A percentile compares a stretch with the other conserved stretches of the same genome.
These are phyloP conservation scores for Candida manassasensis DNA, from an alignment of 805 yeast species.

Conservation along the genomic window DNA sequence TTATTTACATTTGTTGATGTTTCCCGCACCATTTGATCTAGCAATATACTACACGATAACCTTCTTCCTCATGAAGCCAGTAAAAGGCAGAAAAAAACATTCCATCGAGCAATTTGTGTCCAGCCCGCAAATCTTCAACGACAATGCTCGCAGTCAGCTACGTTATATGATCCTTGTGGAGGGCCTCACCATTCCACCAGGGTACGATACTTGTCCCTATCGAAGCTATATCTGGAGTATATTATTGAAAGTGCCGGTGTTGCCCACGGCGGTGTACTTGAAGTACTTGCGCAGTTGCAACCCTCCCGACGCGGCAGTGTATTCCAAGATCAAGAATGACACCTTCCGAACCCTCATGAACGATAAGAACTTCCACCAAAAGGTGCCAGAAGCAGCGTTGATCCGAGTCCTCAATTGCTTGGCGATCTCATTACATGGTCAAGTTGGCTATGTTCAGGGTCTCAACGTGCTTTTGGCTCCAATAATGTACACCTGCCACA, in stretches of 20 bases:
- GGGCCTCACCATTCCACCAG: constrained; percentile 37
- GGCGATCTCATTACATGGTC: constrained; percentile 43
- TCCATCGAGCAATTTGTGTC: constrained; percentile 34
- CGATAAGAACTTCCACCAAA: constrained; percentile 57
- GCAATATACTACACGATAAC: too few relatives aligned
- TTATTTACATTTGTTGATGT: too few relatives aligned
- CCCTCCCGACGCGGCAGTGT: constrained; percentile 42
- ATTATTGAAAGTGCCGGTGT: constrained; percentile 58
- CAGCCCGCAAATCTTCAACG: constrained; percentile 31
- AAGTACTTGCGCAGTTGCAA: constrained; percentile 48
- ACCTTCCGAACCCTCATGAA: constrained; percentile 81
- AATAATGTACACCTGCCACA: constrained; percentile 60
- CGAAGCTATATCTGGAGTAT: constrained; percentile 80
- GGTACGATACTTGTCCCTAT: constrained; percentile 57
- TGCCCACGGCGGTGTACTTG: constrained; percentile 51
- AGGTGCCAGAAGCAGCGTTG: constrained; percentile 66
- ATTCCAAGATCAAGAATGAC: constrained; percentile 74
- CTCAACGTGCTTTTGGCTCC: constrained; percentile 87
- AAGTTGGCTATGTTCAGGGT: constrained; percentile 76
- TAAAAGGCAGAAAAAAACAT: constrained; percentile 30
- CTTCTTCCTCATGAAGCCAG: too few relatives aligned
- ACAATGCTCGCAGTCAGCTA: constrained; percentile 30
- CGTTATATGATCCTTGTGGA: constrained; percentile 38
- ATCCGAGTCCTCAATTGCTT: constrained; percentile 68
- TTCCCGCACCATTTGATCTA: too few relatives aligned